Evolutionary conservation across 805 yeast species (phyloP).

Genomic region (Ogataea paraovalis): DNA sequence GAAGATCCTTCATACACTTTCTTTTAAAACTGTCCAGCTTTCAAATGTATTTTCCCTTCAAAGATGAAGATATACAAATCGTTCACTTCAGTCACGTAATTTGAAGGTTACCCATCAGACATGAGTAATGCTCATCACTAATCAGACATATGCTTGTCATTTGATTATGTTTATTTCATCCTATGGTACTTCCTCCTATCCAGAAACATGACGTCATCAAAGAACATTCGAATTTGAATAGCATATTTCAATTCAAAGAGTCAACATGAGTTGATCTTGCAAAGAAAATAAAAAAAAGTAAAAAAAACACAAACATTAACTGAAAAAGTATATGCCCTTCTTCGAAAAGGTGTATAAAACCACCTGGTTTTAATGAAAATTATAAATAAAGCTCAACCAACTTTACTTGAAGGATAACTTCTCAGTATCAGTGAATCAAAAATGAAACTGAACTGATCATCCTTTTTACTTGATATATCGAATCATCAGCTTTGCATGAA

Average conservation of each 20-base stretch:
- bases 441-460: constrained; percentile 1
- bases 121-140: constrained; percentile 56
- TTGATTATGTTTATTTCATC: constrained; percentile 60
- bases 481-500: constrained; percentile 83
- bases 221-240: constrained; percentile 6
- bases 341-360: constrained; percentile 5
- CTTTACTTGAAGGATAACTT: neutral
- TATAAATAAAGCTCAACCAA: constrained; percentile 4
- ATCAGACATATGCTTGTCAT: constrained; percentile 99
- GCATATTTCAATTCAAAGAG: neutral
- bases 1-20: neutral
- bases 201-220: constrained; percentile 7
- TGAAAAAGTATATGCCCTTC: neutral
- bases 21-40: neutral
- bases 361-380: constrained; percentile 7
- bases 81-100: neutral
- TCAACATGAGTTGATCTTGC: too few relatives aligned
- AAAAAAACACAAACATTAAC: neutral
- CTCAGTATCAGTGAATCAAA: neutral
- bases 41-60: too few relatives aligned
- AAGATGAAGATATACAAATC: too few relatives aligned
- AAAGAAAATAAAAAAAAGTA: too few relatives aligned
- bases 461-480: constrained; percentile 1
- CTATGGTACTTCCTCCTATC: constrained; percentile 31
- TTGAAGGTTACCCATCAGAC: constrained; percentile 43